These are phyloP conservation scores for Phytophthora multivora DNA, from an alignment of 352 stramenopile genomes.

Conservation along the genomic window DNA sequence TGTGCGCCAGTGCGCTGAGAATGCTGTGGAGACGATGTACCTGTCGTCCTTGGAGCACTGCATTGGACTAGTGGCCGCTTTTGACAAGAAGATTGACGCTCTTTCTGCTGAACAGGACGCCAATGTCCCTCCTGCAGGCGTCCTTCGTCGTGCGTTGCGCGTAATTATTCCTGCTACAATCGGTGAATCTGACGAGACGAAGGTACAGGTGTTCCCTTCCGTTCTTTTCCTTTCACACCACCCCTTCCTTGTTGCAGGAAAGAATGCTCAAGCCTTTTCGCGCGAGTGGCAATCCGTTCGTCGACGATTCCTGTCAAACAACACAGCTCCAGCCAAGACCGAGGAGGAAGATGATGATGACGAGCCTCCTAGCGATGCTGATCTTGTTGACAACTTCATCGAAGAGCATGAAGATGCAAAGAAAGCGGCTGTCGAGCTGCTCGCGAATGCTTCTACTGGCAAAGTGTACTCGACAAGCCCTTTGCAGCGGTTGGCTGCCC, in stretches of 20 bases:
- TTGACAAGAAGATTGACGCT: constrained; percentile 61
- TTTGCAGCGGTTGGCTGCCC: constrained; percentile 61
- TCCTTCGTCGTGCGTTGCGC: constrained; percentile 67
- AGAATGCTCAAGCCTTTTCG: constrained; percentile 49
- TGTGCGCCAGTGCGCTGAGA: constrained; percentile 56
- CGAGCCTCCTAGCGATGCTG: constrained; percentile 61
- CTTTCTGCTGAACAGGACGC: constrained; percentile 47
- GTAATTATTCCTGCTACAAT: constrained; percentile 55
- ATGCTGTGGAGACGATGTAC: constrained; percentile 53
- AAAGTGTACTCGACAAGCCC: constrained; percentile 57
- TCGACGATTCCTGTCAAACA: constrained; percentile 52
- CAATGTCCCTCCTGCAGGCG: constrained; percentile 50
- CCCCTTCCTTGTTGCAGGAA: constrained; percentile 71
- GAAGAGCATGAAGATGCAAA: constrained; percentile 71
- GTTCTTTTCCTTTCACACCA: constrained; percentile 73
- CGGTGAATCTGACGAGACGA: constrained; percentile 36
- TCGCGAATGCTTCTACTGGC: constrained; percentile 49
- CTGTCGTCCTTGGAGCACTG: constrained; percentile 65
- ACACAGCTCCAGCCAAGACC: constrained; percentile 12
- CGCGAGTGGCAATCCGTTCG: constrained; percentile 76
- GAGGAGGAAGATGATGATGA: constrained; percentile 51
- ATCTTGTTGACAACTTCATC: constrained; percentile 75
- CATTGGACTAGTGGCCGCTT: constrained; percentile 49
- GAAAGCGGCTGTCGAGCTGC: constrained; percentile 48
- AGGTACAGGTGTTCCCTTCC: constrained; percentile 51